Conservation (phyloP, 768 basidiomycete species). For the Boletus pseudo-olivaceus region DNA sequence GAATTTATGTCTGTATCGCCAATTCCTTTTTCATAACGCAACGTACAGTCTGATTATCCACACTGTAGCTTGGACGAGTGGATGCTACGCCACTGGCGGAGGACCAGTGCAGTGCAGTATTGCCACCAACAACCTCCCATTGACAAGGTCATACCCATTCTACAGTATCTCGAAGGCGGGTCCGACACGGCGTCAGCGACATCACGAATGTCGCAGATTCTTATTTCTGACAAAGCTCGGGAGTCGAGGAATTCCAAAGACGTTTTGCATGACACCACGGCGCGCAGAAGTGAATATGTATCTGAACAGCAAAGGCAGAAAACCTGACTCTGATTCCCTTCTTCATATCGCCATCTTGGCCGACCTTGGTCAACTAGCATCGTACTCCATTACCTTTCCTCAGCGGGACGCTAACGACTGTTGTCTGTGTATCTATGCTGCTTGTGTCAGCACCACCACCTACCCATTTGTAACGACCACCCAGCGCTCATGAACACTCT, state of each 20-base stretch:
- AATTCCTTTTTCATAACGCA: neutral
- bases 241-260: too few relatives aligned
- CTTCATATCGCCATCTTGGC: too few relatives aligned
- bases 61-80: too few relatives aligned
- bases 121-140: slow-evolving; percentile 11
- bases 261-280: neutral
- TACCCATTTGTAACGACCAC: slow-evolving; percentile 9
- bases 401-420: too few relatives aligned
- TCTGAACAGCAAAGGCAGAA: too few relatives aligned
- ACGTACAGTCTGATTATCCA: too few relatives aligned
- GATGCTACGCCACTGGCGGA: too few relatives aligned
- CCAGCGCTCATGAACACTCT: neutral
- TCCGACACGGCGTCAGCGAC: neutral
- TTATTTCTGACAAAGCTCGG: too few relatives aligned
- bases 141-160: slow-evolving; percentile 17
- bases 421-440: too few relatives aligned
- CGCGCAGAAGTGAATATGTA: neutral
- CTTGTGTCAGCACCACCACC: neutral
- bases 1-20: neutral
- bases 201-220: slow-evolving; percentile 3
- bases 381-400: slow-evolving; percentile 5
- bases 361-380: neutral
- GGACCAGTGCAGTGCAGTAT: too few relatives aligned
- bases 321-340: too few relatives aligned
- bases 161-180: slow-evolving; percentile 7